These are phyloP conservation scores for Grosmannia huntii DNA, from an alignment of 2,329 filamentous ascomycete species.

Conservation along the genomic window DNA sequence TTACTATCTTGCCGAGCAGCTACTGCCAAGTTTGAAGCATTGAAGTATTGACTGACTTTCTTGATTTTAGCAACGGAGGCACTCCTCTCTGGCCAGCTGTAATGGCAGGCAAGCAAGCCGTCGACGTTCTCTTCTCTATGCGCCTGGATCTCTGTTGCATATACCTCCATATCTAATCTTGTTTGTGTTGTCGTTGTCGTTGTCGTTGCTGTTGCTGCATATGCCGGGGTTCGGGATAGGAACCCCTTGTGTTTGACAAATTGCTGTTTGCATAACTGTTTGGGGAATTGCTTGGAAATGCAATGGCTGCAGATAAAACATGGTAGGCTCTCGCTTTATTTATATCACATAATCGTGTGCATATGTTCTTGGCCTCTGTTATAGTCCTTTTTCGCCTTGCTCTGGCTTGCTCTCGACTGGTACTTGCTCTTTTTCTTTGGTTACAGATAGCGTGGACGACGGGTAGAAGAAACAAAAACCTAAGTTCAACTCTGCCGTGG, in stretches of 20 bases:
- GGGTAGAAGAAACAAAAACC: neutral
- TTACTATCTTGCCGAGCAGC: neutral
- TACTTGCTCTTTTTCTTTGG: neutral
- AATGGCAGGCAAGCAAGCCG: neutral
- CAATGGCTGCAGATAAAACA: neutral
- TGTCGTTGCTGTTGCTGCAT: slow-evolving; percentile 4
- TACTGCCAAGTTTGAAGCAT: neutral
- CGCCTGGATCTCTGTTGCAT: slow-evolving; percentile 3
- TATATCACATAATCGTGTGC: neutral
- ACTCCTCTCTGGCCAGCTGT: slow-evolving; percentile 64
- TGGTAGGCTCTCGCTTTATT: neutral
- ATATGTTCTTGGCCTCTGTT: neutral
- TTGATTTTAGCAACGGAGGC: slow-evolving; percentile 55
- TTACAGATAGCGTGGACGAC: neutral
- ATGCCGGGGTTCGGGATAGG: slow-evolving; percentile 5
- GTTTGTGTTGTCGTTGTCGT: neutral
- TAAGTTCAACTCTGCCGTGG: neutral
- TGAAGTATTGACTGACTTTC: slow-evolving; percentile 9
- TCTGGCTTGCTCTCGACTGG: neutral
- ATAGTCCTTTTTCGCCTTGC: neutral
- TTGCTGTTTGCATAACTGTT: neutral
- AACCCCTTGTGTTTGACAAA: neutral
- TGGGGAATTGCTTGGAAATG: neutral
- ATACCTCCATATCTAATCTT: slow-evolving; percentile 1
- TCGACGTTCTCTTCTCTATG: neutral